Evolutionary conservation across 768 basidiomycete species (phyloP).

Genomic region (Coprinopsis strossmayeri): DNA sequence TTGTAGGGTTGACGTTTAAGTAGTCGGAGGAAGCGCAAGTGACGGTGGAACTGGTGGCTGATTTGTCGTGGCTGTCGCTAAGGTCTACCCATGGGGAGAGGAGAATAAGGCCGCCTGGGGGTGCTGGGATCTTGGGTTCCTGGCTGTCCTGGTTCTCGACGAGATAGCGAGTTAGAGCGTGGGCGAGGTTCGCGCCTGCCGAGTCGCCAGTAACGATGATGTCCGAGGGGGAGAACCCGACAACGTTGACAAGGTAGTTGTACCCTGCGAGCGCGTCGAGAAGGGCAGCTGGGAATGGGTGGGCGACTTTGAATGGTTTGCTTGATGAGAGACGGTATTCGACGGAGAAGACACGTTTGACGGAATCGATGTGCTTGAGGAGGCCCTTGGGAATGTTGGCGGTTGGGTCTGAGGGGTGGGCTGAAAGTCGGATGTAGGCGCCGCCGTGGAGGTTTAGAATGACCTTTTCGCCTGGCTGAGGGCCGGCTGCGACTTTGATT

Average conservation of each 20-base stretch:
- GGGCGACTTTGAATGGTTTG: constrained; percentile 30
- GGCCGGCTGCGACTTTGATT: constrained; percentile 28
- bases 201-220: constrained; percentile 72
- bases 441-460: constrained; percentile 63
- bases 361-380: constrained; percentile 34
- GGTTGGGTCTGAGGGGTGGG: constrained; percentile 46
- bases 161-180: constrained; percentile 57
- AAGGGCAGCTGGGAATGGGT: constrained; percentile 71
- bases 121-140: constrained; percentile 30
- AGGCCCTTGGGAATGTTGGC: constrained; percentile 40
- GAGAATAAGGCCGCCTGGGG: constrained; percentile 43
- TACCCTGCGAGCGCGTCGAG: constrained; percentile 74
- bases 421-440: constrained; percentile 46
- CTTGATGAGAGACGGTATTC: constrained; percentile 66
- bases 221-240: constrained; percentile 51
- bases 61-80: constrained; percentile 28
- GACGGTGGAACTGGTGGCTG: constrained; percentile 30
- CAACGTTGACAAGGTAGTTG: constrained; percentile 51
- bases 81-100: constrained; percentile 56
- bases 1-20: constrained; percentile 19
- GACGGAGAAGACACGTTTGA: constrained; percentile 49
- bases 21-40: constrained; percentile 30
- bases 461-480: constrained; percentile 47
- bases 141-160: constrained; percentile 35
- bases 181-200: constrained; percentile 69